phyloP scores from a whole-genome alignment of 305 asterid species.

The Withania somnifera region DNA sequence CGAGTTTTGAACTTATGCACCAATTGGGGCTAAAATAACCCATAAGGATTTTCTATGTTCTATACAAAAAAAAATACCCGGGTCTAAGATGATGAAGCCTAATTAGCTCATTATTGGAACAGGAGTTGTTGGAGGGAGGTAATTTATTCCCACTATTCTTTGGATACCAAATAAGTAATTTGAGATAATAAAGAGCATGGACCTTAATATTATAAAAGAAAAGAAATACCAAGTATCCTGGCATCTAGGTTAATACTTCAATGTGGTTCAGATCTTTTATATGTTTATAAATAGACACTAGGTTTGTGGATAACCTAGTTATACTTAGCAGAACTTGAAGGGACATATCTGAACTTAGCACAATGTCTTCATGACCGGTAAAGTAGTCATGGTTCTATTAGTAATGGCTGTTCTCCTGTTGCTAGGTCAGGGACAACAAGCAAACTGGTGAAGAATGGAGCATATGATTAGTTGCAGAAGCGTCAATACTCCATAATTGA shows the following conservation, averaged over 20 bases:
- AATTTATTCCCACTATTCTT: background rate
- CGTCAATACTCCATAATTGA: background rate
- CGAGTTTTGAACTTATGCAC: background rate
- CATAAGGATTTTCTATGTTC: background rate
- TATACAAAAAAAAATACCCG: background rate
- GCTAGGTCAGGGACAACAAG: background rate
- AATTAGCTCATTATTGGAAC: background rate
- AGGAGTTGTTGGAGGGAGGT: background rate
- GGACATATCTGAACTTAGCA: background rate
- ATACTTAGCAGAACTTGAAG: background rate
- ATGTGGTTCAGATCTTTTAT: background rate
- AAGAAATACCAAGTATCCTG: background rate
- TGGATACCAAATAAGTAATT: background rate
- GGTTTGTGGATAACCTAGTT: background rate
- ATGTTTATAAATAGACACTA: background rate
- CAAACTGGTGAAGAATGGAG: background rate
- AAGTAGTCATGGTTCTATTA: background rate
- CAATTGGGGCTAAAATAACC: background rate
- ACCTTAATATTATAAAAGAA: background rate
- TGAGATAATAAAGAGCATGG: background rate
- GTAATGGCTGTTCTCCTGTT: background rate
- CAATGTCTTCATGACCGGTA: background rate
- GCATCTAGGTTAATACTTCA: background rate
- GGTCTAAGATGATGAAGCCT: background rate
- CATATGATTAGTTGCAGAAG: background rate